Evolutionary conservation across 2,329 filamentous ascomycete species (phyloP).

Genomic region (Diplodia scrobiculata): DNA sequence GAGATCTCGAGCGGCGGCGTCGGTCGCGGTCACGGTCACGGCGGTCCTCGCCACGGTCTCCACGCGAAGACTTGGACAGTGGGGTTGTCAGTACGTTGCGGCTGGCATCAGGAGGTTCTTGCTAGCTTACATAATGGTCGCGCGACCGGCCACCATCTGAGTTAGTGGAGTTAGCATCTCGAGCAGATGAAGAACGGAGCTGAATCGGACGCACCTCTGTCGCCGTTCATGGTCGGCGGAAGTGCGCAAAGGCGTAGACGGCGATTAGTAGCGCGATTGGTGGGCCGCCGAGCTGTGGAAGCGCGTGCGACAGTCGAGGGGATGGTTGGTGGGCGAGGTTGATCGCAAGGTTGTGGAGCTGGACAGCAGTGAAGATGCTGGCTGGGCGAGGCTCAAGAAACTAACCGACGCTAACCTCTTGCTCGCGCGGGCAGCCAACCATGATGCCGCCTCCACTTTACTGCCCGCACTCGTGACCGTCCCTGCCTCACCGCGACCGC

Average conservation of each 20-base stretch:
- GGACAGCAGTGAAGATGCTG: conserved; percentile 20
- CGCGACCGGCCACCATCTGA: conserved; percentile 39
- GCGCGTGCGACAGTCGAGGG: conserved; percentile 19
- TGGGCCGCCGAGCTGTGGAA: conserved; percentile 16
- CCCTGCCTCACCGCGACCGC: neutral
- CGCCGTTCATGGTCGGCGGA: conserved; percentile 26
- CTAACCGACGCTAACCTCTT: conserved; percentile 14
- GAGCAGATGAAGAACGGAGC: conserved; percentile 19
- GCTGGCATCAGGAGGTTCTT: conserved; percentile 32
- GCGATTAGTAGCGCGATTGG: conserved; percentile 19
- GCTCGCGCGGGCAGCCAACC: conserved; percentile 12
- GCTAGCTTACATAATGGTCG: conserved; percentile 44
- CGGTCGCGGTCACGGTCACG: conserved; percentile 46
- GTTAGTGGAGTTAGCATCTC: conserved; percentile 8
- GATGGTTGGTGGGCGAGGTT: neutral
- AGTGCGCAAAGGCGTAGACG: conserved; percentile 15
- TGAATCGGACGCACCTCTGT: conserved; percentile 20
- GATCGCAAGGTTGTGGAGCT: conserved; percentile 23
- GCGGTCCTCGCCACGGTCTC: conserved; percentile 42
- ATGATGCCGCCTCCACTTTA: neutral
- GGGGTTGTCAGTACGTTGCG: conserved; percentile 35
- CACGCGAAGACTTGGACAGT: conserved; percentile 49
- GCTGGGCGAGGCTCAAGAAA: conserved; percentile 24
- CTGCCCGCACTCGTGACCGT: conserved; percentile 10
- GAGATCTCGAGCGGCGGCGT: conserved; percentile 81